A percentile compares a stretch with the other conserved stretches of the same genome.
phyloP scores from a whole-genome alignment of 2,329 filamentous ascomycete genomes.

The Whalleya microplaca region DNA sequence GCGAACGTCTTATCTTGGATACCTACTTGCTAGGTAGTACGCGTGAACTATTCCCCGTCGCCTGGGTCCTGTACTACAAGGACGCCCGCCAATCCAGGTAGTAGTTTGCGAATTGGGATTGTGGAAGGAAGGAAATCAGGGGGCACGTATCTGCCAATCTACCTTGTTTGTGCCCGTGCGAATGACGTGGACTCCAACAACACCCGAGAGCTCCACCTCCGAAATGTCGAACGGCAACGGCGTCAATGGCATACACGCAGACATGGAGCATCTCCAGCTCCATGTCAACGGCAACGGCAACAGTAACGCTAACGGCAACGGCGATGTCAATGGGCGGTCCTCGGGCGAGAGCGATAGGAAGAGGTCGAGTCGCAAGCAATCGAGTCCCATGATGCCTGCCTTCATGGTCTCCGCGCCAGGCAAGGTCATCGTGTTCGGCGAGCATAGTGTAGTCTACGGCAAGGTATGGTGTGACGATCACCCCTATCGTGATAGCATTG shows the following conservation, averaged over 20 bases:
- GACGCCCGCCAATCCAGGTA: slow-evolving; percentile 4
- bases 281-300: too few relatives aligned
- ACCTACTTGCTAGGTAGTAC: neutral
- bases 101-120: slow-evolving; percentile 1
- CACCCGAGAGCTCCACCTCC: slow-evolving; percentile 34
- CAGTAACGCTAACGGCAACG: too few relatives aligned
- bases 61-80: slow-evolving; percentile 8
- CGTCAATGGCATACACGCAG: slow-evolving; percentile 37
- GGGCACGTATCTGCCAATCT: slow-evolving; percentile 1
- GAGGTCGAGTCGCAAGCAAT: slow-evolving; percentile 58
- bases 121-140: slow-evolving; percentile 1
- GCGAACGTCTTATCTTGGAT: too few relatives aligned
- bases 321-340: slow-evolving; percentile 34
- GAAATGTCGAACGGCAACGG: slow-evolving; percentile 39
- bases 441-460: slow-evolving; percentile 96
- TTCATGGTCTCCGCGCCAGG: slow-evolving; percentile 99
- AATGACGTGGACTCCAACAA: slow-evolving; percentile 33
- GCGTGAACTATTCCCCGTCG: slow-evolving; percentile 14
- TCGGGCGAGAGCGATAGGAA: slow-evolving; percentile 38
- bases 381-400: slow-evolving; percentile 74
- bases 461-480: slow-evolving; percentile 62
- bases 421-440: slow-evolving; percentile 97
- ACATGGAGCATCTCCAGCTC: slow-evolving; percentile 32
- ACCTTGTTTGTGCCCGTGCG: slow-evolving; percentile 6
- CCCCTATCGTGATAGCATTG: neutral